A percentile compares a stretch with the other conserved stretches of the same genome.
These are phyloP conservation scores for Lichtheimia corymbifera DNA, from an alignment of 371 early-diverging fungal species.

Conservation along the genomic window DNA sequence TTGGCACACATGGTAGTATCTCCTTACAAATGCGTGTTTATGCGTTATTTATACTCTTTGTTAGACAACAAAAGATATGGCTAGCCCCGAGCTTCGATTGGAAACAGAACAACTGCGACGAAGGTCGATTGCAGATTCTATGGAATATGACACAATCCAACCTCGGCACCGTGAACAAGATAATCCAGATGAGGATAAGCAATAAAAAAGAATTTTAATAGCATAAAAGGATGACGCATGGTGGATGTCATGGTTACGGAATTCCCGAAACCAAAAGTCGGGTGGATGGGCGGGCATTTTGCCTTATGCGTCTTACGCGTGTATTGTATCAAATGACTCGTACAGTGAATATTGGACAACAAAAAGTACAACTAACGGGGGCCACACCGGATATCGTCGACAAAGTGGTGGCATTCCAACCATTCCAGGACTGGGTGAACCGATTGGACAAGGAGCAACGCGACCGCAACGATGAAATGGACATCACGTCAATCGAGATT, in stretches of 20 bases:
- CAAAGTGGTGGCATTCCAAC: conserved; percentile 57
- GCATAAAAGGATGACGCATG: background rate
- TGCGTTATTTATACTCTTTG: background rate
- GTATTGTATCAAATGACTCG: conserved; percentile 16
- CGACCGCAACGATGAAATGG: conserved; percentile 33
- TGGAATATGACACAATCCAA: conserved; percentile 18
- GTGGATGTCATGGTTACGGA: too few relatives aligned
- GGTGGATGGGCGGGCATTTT: background rate
- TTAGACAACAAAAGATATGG: conserved; percentile 21
- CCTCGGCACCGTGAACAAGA: conserved; percentile 24
- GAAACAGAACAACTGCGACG: conserved; percentile 22
- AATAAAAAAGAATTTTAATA: background rate
- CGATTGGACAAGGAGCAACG: conserved; percentile 51
- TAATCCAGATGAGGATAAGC: conserved; percentile 18
- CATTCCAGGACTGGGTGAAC: conserved; percentile 63
- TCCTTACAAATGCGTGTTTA: too few relatives aligned
- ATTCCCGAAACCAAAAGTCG: background rate
- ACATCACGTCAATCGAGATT: conserved; percentile 54
- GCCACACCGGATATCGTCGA: conserved; percentile 14
- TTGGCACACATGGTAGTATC: conserved; percentile 20
- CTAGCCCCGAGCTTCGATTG: conserved; percentile 17
- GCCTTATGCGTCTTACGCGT: conserved; percentile 3
- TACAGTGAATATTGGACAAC: conserved; percentile 29
- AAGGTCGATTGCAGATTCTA: conserved; percentile 22
- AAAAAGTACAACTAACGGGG: conserved; percentile 24